Evolutionary conservation across 2,329 filamentous ascomycete species (phyloP).

Genomic region (Pseudopithomyces maydicus): DNA sequence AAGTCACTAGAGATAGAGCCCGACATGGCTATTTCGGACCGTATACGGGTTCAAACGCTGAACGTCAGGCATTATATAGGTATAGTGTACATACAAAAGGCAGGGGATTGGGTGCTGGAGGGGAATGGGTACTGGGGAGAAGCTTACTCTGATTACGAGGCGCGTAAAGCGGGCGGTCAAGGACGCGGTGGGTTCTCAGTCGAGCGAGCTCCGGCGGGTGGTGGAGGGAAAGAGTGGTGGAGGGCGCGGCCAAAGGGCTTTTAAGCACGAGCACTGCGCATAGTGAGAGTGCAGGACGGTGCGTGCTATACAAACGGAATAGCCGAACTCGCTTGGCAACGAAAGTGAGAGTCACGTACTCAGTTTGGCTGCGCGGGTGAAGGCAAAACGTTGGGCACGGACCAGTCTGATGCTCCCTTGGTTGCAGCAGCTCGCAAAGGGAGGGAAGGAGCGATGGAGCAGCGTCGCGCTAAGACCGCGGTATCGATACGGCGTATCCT

Average conservation of each 20-base stretch:
- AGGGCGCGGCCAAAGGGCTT: neutral
- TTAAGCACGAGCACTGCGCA: neutral
- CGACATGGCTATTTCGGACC: too few relatives aligned
- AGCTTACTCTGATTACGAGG: neutral
- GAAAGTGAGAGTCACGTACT: neutral
- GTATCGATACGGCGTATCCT: too few relatives aligned
- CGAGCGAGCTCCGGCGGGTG: neutral
- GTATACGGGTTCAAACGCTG: too few relatives aligned
- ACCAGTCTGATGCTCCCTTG: constrained; percentile 1
- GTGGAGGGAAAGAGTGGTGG: neutral
- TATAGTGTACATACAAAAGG: neutral
- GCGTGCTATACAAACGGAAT: neutral
- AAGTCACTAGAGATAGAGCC: neutral
- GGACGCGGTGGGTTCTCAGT: neutral
- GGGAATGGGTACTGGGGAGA: neutral
- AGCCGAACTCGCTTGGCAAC: neutral
- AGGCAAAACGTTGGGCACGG: neutral
- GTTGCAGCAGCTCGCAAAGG: neutral
- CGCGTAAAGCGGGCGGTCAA: neutral
- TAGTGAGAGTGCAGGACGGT: neutral
- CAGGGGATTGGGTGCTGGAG: neutral
- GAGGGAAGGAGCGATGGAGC: neutral
- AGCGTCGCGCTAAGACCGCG: too few relatives aligned
- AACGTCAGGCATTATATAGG: neutral
- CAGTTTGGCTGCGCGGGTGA: neutral